phyloP scores from a whole-genome alignment of 768 basidiomycete species.

The Termitomyces eurrhizus region DNA sequence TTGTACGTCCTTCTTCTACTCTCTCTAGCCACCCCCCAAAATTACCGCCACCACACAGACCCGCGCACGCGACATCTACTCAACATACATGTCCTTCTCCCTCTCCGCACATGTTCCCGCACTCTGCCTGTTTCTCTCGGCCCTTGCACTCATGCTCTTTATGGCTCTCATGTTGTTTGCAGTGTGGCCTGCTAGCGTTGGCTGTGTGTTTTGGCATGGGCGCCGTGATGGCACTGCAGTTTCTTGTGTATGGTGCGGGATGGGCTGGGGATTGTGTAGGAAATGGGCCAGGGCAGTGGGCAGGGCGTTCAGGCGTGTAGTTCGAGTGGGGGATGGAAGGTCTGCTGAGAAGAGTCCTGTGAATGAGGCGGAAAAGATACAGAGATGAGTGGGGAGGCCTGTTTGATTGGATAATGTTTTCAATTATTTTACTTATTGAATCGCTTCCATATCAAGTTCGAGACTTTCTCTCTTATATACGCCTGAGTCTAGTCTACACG shows the following conservation, averaged over 20 bases:
- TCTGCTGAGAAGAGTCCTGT: background rate
- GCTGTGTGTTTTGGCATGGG: conserved; percentile 57
- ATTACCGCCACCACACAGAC: conserved; percentile 21
- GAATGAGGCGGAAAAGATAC: background rate
- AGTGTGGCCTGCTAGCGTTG: conserved; percentile 61
- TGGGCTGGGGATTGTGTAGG: conserved; percentile 27
- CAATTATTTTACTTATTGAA: too few relatives aligned
- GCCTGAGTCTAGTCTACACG: too few relatives aligned
- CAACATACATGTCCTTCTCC: conserved; percentile 64
- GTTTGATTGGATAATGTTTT: too few relatives aligned
- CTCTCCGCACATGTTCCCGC: conserved; percentile 62
- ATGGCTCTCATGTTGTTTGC: conserved; percentile 57
- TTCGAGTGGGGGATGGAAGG: background rate
- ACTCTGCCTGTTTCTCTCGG: conserved; percentile 54
- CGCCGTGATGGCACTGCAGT: conserved; percentile 58
- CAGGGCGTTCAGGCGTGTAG: background rate
- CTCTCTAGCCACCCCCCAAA: background rate
- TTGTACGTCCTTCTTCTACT: conserved; percentile 27
- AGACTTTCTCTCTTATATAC: too few relatives aligned
- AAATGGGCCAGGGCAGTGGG: background rate
- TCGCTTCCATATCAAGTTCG: too few relatives aligned
- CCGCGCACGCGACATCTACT: conserved; percentile 53
- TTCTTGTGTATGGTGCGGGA: conserved; percentile 52
- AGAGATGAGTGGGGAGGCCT: background rate
- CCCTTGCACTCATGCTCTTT: conserved; percentile 54